Percentiles rank a stretch among this genome's conserved stretches.
phyloP scores from a whole-genome alignment of 768 basidiomycete species.

The Tricholoma matsutake region DNA sequence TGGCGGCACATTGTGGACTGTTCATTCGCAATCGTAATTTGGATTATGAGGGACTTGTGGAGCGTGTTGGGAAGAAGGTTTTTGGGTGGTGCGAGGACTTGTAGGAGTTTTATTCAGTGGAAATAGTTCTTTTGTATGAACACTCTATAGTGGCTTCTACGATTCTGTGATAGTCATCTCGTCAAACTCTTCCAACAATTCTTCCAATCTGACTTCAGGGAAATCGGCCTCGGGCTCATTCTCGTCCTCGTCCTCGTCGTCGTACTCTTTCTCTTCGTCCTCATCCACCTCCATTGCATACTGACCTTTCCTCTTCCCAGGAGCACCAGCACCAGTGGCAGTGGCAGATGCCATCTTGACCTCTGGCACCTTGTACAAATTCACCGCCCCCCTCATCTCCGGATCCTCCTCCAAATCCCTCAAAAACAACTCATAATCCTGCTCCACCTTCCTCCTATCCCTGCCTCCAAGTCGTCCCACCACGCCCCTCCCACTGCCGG shows the following conservation, averaged over 20 bases:
- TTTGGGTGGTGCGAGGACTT: constrained; percentile 38
- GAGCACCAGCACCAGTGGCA: constrained; percentile 28
- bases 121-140: too few species aligned
- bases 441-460: constrained; percentile 89
- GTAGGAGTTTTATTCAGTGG: too few species aligned
- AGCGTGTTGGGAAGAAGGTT: constrained; percentile 39
- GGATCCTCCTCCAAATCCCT: constrained; percentile 93
- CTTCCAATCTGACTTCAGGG: constrained; percentile 82
- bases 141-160: too few species aligned
- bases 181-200: constrained; percentile 89
- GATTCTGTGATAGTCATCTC: constrained; percentile 56
- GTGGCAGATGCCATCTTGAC: constrained; percentile 51
- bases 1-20: constrained; percentile 52
- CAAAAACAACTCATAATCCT: constrained; percentile 96
- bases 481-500: constrained; percentile 74
- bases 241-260: constrained; percentile 62
- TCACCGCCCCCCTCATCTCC: constrained; percentile 83
- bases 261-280: constrained; percentile 29
- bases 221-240: constrained; percentile 76
- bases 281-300: constrained; percentile 70
- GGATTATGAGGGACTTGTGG: constrained; percentile 48
- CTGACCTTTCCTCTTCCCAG: constrained; percentile 42
- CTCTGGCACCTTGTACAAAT: constrained; percentile 73
- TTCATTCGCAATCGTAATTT: constrained; percentile 49
- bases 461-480: constrained; percentile 87